Evolutionary conservation across 192 early-diverging fungal species (phyloP).

Genomic region (Funneliformis geosporum): DNA sequence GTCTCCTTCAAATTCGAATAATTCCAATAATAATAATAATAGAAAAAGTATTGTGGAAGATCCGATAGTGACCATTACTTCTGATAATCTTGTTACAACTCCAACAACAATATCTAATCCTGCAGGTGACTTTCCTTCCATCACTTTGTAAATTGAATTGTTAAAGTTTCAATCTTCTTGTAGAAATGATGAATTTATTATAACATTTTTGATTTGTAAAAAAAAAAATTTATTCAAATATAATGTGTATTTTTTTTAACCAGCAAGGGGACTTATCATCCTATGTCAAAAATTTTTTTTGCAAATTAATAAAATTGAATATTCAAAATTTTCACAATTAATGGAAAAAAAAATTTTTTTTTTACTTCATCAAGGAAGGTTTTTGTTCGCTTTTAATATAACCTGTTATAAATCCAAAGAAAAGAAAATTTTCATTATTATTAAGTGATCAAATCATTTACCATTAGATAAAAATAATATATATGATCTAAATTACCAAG

Average conservation of each 20-base stretch:
- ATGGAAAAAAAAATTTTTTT: neutral
- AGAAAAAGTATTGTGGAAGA: neutral
- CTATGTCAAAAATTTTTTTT: neutral
- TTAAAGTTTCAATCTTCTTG: no score
- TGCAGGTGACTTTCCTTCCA: neutral
- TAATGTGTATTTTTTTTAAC: neutral
- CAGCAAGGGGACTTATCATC: neutral
- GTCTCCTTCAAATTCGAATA: slow-evolving; percentile 22
- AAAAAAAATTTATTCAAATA: neutral
- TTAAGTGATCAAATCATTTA: neutral
- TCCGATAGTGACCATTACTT: neutral
- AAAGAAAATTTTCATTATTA: neutral
- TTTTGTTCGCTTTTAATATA: slow-evolving; percentile 27
- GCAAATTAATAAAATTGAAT: neutral
- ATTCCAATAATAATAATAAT: neutral
- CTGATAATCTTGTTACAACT: neutral
- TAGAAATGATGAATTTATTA: no score
- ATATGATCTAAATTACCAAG: slow-evolving; percentile 41
- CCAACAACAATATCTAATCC: neutral
- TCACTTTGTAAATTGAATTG: neutral
- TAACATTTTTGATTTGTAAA: no score
- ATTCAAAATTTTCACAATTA: neutral
- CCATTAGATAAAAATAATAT: neutral
- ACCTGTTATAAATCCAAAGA: slow-evolving; percentile 6
- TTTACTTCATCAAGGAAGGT: slow-evolving; percentile 28